phyloP scores from a whole-genome alignment of 352 stramenopile species.

The Phytopythium aichiense region DNA sequence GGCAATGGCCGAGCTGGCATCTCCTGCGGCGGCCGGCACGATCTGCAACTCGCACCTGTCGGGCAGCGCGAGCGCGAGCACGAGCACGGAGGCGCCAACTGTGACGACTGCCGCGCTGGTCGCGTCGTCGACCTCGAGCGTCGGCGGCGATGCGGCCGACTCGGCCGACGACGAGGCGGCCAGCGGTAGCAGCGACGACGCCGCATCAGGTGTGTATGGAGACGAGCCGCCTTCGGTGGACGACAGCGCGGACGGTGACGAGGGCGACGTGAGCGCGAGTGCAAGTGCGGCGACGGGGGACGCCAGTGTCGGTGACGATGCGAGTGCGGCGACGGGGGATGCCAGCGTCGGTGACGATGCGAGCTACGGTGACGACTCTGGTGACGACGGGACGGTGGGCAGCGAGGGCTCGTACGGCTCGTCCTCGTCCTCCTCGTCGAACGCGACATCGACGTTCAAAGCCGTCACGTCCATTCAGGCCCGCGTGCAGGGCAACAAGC shows the following conservation, averaged over 20 bases:
- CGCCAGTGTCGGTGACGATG: background rate
- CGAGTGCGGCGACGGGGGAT: background rate
- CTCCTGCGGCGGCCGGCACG: background rate
- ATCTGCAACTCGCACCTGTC: background rate
- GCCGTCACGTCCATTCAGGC: conserved; percentile 43
- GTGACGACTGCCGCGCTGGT: background rate
- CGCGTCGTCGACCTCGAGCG: background rate
- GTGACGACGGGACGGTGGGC: background rate
- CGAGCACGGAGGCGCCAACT: background rate
- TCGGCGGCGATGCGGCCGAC: background rate
- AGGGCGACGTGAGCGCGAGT: background rate
- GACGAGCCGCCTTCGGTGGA: background rate
- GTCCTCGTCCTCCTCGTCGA: conserved; percentile 1
- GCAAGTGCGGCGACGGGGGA: background rate
- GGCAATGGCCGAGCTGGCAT: background rate
- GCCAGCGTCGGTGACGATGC: background rate
- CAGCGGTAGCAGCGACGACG: background rate
- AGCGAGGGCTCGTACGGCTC: background rate
- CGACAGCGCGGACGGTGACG: background rate
- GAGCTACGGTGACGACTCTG: background rate
- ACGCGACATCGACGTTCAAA: conserved; percentile 15
- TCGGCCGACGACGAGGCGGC: background rate
- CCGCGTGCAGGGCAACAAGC: conserved; percentile 48
- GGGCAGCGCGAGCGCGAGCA: background rate
- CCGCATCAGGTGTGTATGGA: no score